Conservation (phyloP, 2,329 filamentous ascomycete genomes). For the Dendrostoma leiphaemia region DNA sequence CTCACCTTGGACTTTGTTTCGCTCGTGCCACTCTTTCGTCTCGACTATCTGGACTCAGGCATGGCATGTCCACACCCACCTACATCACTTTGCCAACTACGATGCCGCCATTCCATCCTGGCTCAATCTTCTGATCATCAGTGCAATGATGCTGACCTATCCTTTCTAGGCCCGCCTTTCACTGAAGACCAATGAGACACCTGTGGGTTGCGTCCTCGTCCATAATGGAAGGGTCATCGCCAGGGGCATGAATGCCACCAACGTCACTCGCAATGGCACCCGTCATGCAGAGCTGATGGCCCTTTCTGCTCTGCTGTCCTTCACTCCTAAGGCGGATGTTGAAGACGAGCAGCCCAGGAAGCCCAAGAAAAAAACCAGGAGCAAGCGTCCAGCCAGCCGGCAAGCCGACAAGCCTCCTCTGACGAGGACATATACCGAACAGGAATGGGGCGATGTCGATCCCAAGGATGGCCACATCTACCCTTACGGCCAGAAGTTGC, state of each 20-base stretch:
- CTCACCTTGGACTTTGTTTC: background rate
- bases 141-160: slow-evolving; percentile 13
- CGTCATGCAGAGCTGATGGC: slow-evolving; percentile 95
- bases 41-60: background rate
- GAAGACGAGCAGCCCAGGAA: slow-evolving; percentile 24
- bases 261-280: slow-evolving; percentile 85
- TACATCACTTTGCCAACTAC: background rate
- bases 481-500: slow-evolving; percentile 59
- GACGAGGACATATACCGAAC: slow-evolving; percentile 30
- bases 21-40: background rate
- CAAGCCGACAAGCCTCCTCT: slow-evolving; percentile 21
- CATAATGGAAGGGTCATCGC: slow-evolving; percentile 77
- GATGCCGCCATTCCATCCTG: background rate
- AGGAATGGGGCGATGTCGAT: slow-evolving; percentile 50
- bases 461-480: slow-evolving; percentile 55
- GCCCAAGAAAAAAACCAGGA: slow-evolving; percentile 11
- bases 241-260: slow-evolving; percentile 95
- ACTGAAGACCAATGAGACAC: slow-evolving; percentile 83
- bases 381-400: slow-evolving; percentile 20
- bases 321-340: slow-evolving; percentile 29
- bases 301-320: slow-evolving; percentile 57
- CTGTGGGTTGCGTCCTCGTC: slow-evolving; percentile 93
- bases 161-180: slow-evolving; percentile 73
- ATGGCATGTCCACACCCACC: background rate
- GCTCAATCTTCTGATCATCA: background rate